Conservation (phyloP, 805 yeast genomes). For the Candida mattraensis region DNA sequence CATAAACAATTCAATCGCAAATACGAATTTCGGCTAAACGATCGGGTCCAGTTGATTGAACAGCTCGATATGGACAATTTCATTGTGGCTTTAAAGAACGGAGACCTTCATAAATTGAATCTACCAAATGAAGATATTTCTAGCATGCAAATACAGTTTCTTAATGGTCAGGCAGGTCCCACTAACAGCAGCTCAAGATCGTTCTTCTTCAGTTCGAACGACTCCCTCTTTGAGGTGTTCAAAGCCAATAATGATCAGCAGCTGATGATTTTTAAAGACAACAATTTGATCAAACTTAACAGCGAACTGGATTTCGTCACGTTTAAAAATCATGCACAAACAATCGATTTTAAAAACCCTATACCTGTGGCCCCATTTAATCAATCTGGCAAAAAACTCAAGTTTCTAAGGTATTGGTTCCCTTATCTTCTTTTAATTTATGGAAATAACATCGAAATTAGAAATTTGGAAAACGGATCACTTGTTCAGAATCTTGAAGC, state of each 20-base stretch:
- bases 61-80: conserved; percentile 26
- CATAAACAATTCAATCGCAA: conserved; percentile 22
- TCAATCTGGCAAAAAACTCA: conserved; percentile 26
- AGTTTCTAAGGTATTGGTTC: conserved; percentile 34
- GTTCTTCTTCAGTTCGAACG: conserved; percentile 23
- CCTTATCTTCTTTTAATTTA: conserved; percentile 40
- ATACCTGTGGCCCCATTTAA: conserved; percentile 12
- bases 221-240: conserved; percentile 20
- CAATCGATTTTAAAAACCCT: conserved; percentile 24
- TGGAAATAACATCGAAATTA: conserved; percentile 35
- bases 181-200: conserved; percentile 13
- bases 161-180: conserved; percentile 14
- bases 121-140: conserved; percentile 15
- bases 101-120: conserved; percentile 24
- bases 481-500: conserved; percentile 33
- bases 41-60: conserved; percentile 25
- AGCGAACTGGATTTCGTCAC: conserved; percentile 24
- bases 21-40: conserved; percentile 27
- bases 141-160: conserved; percentile 25
- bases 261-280: conserved; percentile 28
- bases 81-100: conserved; percentile 24
- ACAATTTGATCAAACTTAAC: conserved; percentile 24
- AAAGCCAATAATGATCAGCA: conserved; percentile 26
- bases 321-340: conserved; percentile 16
- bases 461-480: conserved; percentile 38